These are phyloP conservation scores for Myriosclerotinia duriaeana DNA, from an alignment of 2,329 filamentous ascomycete species.

Conservation along the genomic window DNA sequence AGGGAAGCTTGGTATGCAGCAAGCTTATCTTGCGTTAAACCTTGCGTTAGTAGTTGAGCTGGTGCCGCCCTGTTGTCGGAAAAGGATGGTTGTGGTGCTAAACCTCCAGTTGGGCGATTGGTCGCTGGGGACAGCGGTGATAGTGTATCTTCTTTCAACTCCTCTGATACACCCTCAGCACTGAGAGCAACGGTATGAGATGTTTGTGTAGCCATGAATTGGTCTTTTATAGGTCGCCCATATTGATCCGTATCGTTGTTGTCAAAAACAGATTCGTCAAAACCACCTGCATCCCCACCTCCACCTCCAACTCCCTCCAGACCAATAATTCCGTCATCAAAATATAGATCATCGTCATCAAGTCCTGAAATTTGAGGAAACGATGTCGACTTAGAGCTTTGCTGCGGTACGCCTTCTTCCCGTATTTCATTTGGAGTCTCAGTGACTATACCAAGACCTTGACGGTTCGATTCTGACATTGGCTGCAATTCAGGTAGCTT, in stretches of 20 bases:
- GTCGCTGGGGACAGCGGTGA: background rate
- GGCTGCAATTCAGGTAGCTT: background rate
- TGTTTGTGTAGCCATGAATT: constrained; percentile 34
- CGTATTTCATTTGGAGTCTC: constrained; percentile 1
- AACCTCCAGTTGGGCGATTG: constrained; percentile 16
- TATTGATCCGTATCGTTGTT: constrained; percentile 63
- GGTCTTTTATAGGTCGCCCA: constrained; percentile 55
- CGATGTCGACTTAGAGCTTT: background rate
- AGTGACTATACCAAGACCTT: constrained; percentile 34
- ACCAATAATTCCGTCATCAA: constrained; percentile 68
- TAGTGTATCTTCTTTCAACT: background rate
- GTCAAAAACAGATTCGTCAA: constrained; percentile 75
- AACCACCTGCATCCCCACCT: constrained; percentile 52
- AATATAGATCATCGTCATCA: constrained; percentile 51
- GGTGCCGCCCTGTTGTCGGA: constrained; percentile 10
- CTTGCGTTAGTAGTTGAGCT: constrained; percentile 31
- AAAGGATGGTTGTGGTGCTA: constrained; percentile 36
- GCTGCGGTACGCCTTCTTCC: constrained; percentile 18
- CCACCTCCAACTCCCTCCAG: constrained; percentile 48
- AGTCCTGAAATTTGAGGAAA: constrained; percentile 30
- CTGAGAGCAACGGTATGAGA: constrained; percentile 28
- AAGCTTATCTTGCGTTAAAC: constrained; percentile 56
- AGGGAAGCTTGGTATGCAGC: constrained; percentile 81
- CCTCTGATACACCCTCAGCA: constrained; percentile 15
- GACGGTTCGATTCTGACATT: constrained; percentile 11